Evolutionary conservation across 202 grass and related monocot genomes (phyloP).

Genomic region (Cymbopogon flexuosus): DNA sequence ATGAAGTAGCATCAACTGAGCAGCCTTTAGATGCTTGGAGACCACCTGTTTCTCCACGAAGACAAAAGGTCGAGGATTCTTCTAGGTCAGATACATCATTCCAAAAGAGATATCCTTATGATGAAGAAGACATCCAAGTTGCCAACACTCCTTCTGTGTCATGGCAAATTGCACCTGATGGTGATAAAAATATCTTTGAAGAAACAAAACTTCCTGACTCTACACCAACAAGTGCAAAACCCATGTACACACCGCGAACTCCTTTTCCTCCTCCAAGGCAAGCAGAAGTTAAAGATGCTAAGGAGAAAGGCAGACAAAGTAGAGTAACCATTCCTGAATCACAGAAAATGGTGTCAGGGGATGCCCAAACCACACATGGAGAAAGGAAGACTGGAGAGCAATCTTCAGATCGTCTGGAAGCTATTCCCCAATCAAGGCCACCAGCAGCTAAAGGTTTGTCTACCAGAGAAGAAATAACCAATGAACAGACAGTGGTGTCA

Average conservation of each 20-base stretch:
- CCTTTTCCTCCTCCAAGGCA: conserved; percentile 13
- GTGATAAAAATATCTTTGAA: background rate
- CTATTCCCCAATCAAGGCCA: too few species aligned
- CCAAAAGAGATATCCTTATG: conserved; percentile 2
- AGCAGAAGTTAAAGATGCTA: background rate
- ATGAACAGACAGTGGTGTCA: too few species aligned
- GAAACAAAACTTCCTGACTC: conserved; percentile 1
- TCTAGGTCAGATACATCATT: background rate
- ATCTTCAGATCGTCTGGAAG: background rate
- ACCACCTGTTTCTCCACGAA: conserved; percentile 4
- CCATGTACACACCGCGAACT: background rate
- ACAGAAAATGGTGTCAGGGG: background rate
- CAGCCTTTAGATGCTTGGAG: background rate
- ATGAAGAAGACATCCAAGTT: background rate
- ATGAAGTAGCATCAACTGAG: conserved; percentile 13
- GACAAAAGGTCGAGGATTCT: background rate
- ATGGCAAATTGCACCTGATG: background rate
- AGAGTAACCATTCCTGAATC: conserved; percentile 1
- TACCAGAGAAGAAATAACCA: too few species aligned
- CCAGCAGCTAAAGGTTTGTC: too few species aligned
- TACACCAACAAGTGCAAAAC: background rate
- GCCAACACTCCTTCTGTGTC: background rate
- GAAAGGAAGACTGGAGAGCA: conserved; percentile 12
- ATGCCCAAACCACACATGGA: background rate
- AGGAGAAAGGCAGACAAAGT: background rate